Conservation (phyloP, 78 protist species). For the Dictyostelium citrinum region DNA sequence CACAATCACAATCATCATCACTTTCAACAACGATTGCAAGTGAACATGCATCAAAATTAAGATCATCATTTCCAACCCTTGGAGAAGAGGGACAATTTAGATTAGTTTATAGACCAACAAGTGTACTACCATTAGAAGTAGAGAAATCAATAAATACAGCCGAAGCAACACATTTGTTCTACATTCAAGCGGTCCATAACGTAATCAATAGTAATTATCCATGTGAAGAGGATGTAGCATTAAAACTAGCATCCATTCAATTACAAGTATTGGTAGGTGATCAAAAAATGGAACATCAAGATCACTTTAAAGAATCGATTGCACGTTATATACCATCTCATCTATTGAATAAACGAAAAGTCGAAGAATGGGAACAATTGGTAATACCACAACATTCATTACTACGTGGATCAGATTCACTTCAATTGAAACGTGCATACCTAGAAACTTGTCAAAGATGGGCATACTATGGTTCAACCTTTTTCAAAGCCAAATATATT, state of each 20-base stretch:
- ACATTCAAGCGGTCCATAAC: conserved; percentile 61
- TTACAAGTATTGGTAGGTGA: conserved; percentile 49
- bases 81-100: conserved; percentile 41
- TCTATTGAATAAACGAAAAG: conserved; percentile 1
- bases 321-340: conserved; percentile 41
- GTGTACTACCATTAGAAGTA: conserved; percentile 33
- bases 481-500: conserved; percentile 44
- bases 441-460: conserved; percentile 72
- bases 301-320: conserved; percentile 44
- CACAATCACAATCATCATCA: not conserved
- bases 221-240: conserved; percentile 59
- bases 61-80: conserved; percentile 59
- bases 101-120: conserved; percentile 64
- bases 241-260: conserved; percentile 66
- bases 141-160: conserved; percentile 16
- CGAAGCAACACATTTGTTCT: conserved; percentile 64
- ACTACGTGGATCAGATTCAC: conserved; percentile 42
- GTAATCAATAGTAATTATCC: conserved; percentile 65
- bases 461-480: conserved; percentile 52
- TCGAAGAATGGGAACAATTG: conserved; percentile 51
- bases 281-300: conserved; percentile 37
- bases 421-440: conserved; percentile 27
- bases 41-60: conserved; percentile 21
- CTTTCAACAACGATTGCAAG: conserved; percentile 8
- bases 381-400: conserved; percentile 40